Evolutionary conservation across 306 rosid species (phyloP), one percentile per base, ranked within the genome.

Genomic region (Fragaria ananassa): DNA sequence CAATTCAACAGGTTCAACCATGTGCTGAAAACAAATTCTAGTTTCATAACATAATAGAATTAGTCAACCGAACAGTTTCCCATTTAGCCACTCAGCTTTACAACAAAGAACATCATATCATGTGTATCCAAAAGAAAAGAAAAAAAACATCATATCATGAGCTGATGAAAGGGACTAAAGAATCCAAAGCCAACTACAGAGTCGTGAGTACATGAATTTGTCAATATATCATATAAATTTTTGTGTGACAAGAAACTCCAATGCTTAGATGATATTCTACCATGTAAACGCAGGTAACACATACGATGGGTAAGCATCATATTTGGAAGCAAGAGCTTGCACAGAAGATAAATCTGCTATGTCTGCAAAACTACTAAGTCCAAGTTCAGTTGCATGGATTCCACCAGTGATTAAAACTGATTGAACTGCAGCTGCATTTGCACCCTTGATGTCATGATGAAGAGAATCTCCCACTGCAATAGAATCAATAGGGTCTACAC

Each of bases 381-480:
- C 96, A 72, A 94, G 95, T 74, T 94, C 96, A 34, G 82, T 71
- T 56, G 95, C 90, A 69, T 94, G 98, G 81, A 92, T 85, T 39
- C 98, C 98, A 60, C 96, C 84, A 18, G 97, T 92, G 65, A 84
- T 80, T 4, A 94, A 85, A 77, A 86, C 84, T 44, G 97, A 92
- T 62, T 92, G 71, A 57, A 90, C 83, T 78, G 93, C 91, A 41
- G 92, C 89, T 57, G 86, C 91, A 83, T 94, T 94, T 27, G 97
- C 97, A 21, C 98, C 97, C 89, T 90, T 94, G 41, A 94, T 92
- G 84, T 94, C 98, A 72, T 94, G 98, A 82, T 94, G 96, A 34
- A 92, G 91, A 77, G 98, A 94, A 78, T 94, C 98, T 25, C 98
- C 98, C 11, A 94, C 96, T 2, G 97, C 93, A 66, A 94, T 80